Conservation (phyloP, 1,284 basidiomycete species). For the Boletus semigastroideus region DNA sequence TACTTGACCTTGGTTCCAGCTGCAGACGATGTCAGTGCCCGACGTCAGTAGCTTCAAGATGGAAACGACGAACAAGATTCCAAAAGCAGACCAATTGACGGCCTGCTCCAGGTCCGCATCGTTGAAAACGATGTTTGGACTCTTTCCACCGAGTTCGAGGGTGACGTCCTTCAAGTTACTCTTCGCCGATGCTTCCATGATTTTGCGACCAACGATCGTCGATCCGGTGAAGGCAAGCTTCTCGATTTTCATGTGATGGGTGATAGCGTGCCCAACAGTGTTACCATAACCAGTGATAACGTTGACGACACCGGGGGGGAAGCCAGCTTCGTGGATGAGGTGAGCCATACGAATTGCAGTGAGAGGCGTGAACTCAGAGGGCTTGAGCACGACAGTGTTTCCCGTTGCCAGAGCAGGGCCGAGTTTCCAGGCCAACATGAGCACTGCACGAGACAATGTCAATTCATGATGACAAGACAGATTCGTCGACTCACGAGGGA, state of each 20-base stretch:
- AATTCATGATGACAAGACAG: background rate
- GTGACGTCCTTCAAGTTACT: slow-evolving; percentile 89
- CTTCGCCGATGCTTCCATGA: slow-evolving; percentile 82
- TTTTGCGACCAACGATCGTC: slow-evolving; percentile 80
- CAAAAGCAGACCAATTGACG: slow-evolving; percentile 78
- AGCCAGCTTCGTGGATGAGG: slow-evolving; percentile 54
- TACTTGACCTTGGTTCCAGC: slow-evolving; percentile 81
- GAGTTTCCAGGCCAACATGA: slow-evolving; percentile 82
- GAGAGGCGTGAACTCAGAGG: slow-evolving; percentile 89
- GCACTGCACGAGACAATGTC: slow-evolving; percentile 39
- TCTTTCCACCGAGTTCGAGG: slow-evolving; percentile 93
- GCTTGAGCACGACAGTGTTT: slow-evolving; percentile 83
- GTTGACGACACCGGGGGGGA: slow-evolving; percentile 75
- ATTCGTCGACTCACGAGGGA: slow-evolving; percentile 48
- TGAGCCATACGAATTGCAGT: slow-evolving; percentile 63
- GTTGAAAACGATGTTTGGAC: slow-evolving; percentile 75
- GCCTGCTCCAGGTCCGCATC: slow-evolving; percentile 79
- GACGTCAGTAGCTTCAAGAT: background rate
- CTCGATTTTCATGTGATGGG: slow-evolving; percentile 64
- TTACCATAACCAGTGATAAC: slow-evolving; percentile 64
- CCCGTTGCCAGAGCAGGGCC: slow-evolving; percentile 85
- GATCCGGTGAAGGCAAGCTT: slow-evolving; percentile 78
- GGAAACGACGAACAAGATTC: slow-evolving; percentile 58
- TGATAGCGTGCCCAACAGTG: slow-evolving; percentile 65
- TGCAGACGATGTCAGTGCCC: slow-evolving; percentile 42